phyloP scores from a whole-genome alignment of 2,329 filamentous ascomycete genomes.

The Pseudodiploospora longispora region DNA sequence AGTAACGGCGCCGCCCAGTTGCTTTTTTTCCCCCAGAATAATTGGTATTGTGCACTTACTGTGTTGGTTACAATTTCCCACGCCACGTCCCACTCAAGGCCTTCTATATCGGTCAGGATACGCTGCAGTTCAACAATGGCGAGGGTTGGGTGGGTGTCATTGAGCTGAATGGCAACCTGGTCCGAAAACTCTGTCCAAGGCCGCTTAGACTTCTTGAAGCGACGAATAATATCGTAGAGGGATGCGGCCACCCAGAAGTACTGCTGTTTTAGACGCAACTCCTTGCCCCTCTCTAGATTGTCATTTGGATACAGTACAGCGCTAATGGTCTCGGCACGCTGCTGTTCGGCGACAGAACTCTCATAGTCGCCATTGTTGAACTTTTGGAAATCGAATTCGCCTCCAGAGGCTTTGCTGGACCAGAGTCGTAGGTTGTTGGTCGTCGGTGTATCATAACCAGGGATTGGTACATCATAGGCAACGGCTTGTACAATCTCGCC shows the following conservation, averaged over 20 bases:
- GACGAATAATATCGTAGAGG: slow-evolving; percentile 87
- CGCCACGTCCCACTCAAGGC: slow-evolving; percentile 85
- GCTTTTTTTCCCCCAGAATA: neutral
- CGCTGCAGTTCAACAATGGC: slow-evolving; percentile 94
- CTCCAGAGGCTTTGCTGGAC: slow-evolving; percentile 94
- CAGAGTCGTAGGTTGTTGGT: slow-evolving; percentile 96
- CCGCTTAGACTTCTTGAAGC: slow-evolving; percentile 95
- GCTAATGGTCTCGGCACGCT: slow-evolving; percentile 97
- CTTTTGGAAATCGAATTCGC: slow-evolving; percentile 98
- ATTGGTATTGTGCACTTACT: slow-evolving; percentile 31
- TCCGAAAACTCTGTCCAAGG: slow-evolving; percentile 88
- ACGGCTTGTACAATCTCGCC: slow-evolving; percentile 89
- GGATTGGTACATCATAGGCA: slow-evolving; percentile 88
- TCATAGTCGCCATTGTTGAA: slow-evolving; percentile 99
- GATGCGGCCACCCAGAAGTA: slow-evolving; percentile 99
- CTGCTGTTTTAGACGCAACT: slow-evolving; percentile 95
- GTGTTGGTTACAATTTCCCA: slow-evolving; percentile 73
- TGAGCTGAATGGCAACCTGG: slow-evolving; percentile 93
- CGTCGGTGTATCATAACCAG: slow-evolving; percentile 79
- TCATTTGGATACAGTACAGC: slow-evolving; percentile 97
- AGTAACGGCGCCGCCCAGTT: neutral
- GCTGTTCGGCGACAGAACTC: slow-evolving; percentile 94
- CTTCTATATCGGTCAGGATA: slow-evolving; percentile 82
- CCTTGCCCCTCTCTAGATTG: slow-evolving; percentile 92
- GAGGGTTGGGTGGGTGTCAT: slow-evolving; percentile 94